Evolutionary conservation across 495 filamentous ascomycete species (phyloP), one percentile per base, ranked within the genome.

Genomic region (Mytilinidion resinicola): DNA sequence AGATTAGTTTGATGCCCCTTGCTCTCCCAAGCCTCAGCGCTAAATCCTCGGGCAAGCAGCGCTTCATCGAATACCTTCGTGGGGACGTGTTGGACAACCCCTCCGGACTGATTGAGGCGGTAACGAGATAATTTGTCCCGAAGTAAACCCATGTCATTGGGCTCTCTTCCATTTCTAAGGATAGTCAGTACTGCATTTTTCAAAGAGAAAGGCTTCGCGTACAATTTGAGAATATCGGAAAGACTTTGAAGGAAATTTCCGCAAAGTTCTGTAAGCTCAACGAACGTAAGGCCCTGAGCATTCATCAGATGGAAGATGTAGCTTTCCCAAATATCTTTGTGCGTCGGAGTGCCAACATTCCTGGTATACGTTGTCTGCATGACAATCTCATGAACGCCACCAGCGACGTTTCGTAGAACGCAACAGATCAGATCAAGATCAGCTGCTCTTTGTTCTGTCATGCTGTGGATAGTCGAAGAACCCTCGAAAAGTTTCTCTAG

Each of bases 251-350:
- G 46, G 19, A 65, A 65, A 41, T 55, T 51, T 35, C 43, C 43
- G 44, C 58, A 65, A 3, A 65, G 20, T 17, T 59, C 49, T 12
- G 58, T 19, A 21, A 57, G 42, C 9, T 10, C 17, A 10, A n/a
- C 34, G 11, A 65, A 48, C 51, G 53, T 42, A 17, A 61, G 17
- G 1, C 62, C 58, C 35, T 58, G 43, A 36, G 30, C 41, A 44
- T 50, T 39, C 30, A 52, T 38, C 46, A 59, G 50, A 39, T 65
- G 51, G 46, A 55, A 47, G 25, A 39, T 59, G 62, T 55, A 65
- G 25, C 55, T 43, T 11, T 65, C 37, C 62, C 62, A 65, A 4
- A 65, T 56, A 10, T 50, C 44, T 43, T 55, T 41, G 38, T 55
- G 36, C 21, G n/a, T 44, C 19, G 54, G 51, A 20, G 17, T 17